These are phyloP conservation scores for Fusarium dimerum DNA, from an alignment of 2,329 filamentous ascomycete species.

Conservation along the genomic window DNA sequence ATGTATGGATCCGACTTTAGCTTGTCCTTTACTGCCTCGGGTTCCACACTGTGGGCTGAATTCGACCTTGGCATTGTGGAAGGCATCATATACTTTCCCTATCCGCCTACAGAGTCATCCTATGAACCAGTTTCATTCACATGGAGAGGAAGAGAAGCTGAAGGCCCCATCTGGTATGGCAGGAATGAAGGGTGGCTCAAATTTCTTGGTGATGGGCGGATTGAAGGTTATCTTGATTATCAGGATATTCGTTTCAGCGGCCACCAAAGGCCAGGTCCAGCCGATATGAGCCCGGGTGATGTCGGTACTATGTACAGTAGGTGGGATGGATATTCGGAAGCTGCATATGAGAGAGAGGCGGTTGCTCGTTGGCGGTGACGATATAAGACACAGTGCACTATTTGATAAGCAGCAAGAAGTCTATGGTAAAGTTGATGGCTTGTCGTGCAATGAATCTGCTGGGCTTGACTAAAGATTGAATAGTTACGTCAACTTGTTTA, in stretches of 20 bases:
- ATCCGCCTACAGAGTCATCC: conserved; percentile 37
- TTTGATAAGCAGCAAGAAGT: no score
- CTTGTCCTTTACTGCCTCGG: conserved; percentile 41
- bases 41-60: conserved; percentile 44
- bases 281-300: conserved; percentile 32
- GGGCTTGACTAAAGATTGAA: no score
- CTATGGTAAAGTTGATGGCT: no score
- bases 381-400: no score
- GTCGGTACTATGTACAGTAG: conserved; percentile 25
- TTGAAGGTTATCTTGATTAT: conserved; percentile 35
- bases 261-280: conserved; percentile 24
- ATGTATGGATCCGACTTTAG: conserved; percentile 26
- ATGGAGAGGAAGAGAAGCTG: conserved; percentile 39
- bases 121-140: conserved; percentile 27
- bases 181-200: conserved; percentile 33
- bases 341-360: conserved; percentile 31
- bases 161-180: conserved; percentile 31
- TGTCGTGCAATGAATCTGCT: no score
- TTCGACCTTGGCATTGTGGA: conserved; percentile 45
- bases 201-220: conserved; percentile 40
- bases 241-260: conserved; percentile 32
- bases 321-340: conserved; percentile 33
- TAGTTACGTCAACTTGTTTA: no score
- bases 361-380: conserved; percentile 18
- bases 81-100: conserved; percentile 44